Base-by-base conservation (phyloP, 768 basidiomycete species). In the Amanita fuliginea region DNA sequence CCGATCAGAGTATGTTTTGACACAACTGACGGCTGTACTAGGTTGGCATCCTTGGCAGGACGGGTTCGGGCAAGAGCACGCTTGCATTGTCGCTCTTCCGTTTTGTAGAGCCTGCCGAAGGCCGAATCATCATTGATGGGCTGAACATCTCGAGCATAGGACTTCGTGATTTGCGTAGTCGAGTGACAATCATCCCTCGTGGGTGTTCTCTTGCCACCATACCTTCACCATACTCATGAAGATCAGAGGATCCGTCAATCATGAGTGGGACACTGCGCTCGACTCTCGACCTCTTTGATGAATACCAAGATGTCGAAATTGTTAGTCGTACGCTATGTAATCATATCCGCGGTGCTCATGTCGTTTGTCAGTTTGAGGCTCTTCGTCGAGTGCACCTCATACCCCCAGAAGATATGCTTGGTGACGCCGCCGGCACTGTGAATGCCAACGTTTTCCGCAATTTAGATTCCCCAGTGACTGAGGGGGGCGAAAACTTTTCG, bases 401-500 rank as follows among this genome's bases (percentile, higher is more conserved):
- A 46, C 79, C 82, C 2, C 69, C 74, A 2, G 75, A 70, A 42
- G 79, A 76, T 47, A 63, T 66, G 3, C 60, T 68, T 0, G 74
- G 65, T 26, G 75, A 76, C 53, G 70, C 64, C 10, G 62, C 63
- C 6, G 69, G 73, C 6, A 68, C 63, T 13, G 65, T 86, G 49
- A 91, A 91, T 53, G 70, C 60, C 26, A 91, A 91, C 52, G 76
- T 86, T 3, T 88, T 88, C 75, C 76, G 81, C 16, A 77, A 82
- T 57, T 67, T 89, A 5, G 85, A 90, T 53, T 83, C 80, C 0
- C 55, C 72, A 6, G 84, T 89, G 2, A 82, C 83, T 1, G 89
- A 93, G 66, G 86, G 85, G 1, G 88, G 87, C 14, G 91, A 94
- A 16, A 94, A 92, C 67, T 92, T 93, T 61, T 89, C 86, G 0